These are phyloP conservation scores for Rhynchospora tenuis DNA, from an alignment of 176 grass and related monocot species.

Conservation along the genomic window DNA sequence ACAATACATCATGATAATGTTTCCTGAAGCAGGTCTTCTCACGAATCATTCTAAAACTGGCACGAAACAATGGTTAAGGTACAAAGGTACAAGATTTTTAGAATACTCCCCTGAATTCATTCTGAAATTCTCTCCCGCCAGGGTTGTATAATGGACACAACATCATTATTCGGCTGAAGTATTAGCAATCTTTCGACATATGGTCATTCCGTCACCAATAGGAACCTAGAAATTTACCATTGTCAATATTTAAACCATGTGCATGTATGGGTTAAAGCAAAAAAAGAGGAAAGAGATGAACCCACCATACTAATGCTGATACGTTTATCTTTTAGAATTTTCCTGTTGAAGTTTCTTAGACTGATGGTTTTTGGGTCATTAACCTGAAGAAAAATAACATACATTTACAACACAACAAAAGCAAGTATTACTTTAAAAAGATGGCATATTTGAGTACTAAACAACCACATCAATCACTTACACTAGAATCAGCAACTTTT, in stretches of 20 bases:
- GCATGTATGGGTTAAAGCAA: neutral
- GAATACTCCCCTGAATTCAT: neutral
- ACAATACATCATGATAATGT: neutral
- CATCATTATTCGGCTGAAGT: conserved; percentile 16
- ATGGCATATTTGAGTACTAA: neutral
- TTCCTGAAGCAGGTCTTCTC: neutral
- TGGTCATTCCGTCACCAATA: conserved; percentile 93
- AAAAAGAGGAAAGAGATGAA: conserved; percentile 2
- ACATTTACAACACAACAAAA: neutral
- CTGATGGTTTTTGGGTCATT: conserved; percentile 75
- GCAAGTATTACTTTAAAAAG: neutral
- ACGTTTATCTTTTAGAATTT: conserved; percentile 77
- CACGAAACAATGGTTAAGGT: conserved; percentile 7
- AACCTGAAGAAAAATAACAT: conserved; percentile 40
- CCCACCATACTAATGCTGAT: conserved; percentile 75
- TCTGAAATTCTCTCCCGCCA: neutral
- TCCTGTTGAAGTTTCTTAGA: conserved; percentile 93
- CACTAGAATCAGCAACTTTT: conserved; percentile 66
- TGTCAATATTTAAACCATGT: conserved; percentile 12
- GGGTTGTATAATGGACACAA: neutral
- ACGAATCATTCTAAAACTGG: neutral
- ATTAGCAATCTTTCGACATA: conserved; percentile 69
- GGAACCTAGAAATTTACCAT: conserved; percentile 49
- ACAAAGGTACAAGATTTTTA: neutral
- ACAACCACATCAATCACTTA: conserved; percentile 27